Evolutionary conservation across 106 monocot genomes (phyloP).

Genomic region (Narthecium ossifragum): DNA sequence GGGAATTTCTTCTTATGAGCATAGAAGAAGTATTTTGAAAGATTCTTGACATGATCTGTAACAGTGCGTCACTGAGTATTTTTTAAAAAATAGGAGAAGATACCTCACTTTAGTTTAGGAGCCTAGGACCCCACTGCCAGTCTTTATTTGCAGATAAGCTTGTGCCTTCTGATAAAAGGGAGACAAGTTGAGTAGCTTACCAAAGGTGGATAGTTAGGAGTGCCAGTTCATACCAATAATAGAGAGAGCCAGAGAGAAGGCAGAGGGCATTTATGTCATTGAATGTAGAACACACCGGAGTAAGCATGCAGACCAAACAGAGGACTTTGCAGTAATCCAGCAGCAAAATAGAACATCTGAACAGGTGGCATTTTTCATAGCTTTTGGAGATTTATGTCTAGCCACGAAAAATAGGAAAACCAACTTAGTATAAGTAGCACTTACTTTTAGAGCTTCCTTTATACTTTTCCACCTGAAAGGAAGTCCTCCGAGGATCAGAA

Average conservation of each 20-base stretch:
- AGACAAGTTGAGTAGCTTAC: neutral
- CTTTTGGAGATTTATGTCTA: neutral
- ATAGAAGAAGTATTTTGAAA: no score
- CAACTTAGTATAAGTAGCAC: neutral
- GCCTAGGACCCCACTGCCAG: neutral
- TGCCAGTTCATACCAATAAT: neutral
- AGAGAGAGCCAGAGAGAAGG: neutral
- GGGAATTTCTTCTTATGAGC: no score
- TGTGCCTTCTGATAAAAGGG: neutral
- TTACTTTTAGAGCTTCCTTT: neutral
- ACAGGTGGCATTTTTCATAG: slow-evolving; percentile 1
- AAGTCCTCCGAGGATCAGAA: neutral
- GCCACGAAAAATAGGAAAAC: neutral
- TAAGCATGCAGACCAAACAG: neutral
- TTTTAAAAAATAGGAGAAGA: neutral
- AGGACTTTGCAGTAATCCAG: neutral
- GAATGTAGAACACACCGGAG: neutral
- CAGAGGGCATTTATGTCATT: neutral
- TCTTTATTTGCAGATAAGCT: no score
- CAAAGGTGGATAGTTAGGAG: neutral
- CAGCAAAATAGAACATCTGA: neutral
- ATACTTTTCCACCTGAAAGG: neutral
- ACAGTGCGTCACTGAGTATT: no score
- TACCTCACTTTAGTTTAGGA: neutral
- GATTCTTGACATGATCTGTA: no score